These are phyloP conservation scores for Plasmodium malariae DNA, from an alignment of 169 alveolate genomes.

Conservation along the genomic window DNA sequence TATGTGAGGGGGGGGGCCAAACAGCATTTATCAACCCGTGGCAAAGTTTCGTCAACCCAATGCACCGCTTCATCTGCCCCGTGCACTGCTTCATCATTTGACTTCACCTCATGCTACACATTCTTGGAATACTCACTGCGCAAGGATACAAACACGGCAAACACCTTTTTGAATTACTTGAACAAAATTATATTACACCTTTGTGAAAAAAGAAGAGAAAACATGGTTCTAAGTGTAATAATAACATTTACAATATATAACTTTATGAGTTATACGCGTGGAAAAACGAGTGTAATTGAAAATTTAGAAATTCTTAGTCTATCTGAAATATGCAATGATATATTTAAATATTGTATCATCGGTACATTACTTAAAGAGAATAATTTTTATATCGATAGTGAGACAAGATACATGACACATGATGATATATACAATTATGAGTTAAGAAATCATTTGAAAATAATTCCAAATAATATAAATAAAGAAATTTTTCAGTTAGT, in stretches of 20 bases:
- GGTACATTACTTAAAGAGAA: slow-evolving; percentile 44
- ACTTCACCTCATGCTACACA: slow-evolving; percentile 15
- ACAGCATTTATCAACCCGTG: no score
- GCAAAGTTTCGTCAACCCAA: no score
- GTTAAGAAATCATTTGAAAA: slow-evolving; percentile 57
- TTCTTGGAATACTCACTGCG: slow-evolving; percentile 28
- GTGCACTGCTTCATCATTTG: no score
- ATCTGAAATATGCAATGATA: slow-evolving; percentile 9
- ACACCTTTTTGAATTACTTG: slow-evolving; percentile 51
- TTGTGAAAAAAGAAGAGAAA: slow-evolving; percentile 71
- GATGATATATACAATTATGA: slow-evolving; percentile 36
- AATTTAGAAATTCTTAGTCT: slow-evolving; percentile 20
- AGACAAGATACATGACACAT: background rate
- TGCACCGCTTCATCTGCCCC: no score
- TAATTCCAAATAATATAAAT: slow-evolving; percentile 40
- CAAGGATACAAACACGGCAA: slow-evolving; percentile 18
- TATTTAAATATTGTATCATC: slow-evolving; percentile 28
- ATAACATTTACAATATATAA: slow-evolving; percentile 61
- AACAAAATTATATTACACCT: slow-evolving; percentile 40
- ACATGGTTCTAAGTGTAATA: slow-evolving; percentile 35
- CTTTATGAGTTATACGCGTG: slow-evolving; percentile 12
- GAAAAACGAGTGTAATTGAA: slow-evolving; percentile 8
- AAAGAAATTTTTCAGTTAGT: slow-evolving; percentile 38
- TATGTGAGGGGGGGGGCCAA: background rate
- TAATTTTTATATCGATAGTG: slow-evolving; percentile 51